A percentile compares a stretch with the other conserved stretches of the same genome.
Evolutionary conservation across 2,329 filamentous ascomycete species (phyloP).

Genomic region (Monosporascus sp.): DNA sequence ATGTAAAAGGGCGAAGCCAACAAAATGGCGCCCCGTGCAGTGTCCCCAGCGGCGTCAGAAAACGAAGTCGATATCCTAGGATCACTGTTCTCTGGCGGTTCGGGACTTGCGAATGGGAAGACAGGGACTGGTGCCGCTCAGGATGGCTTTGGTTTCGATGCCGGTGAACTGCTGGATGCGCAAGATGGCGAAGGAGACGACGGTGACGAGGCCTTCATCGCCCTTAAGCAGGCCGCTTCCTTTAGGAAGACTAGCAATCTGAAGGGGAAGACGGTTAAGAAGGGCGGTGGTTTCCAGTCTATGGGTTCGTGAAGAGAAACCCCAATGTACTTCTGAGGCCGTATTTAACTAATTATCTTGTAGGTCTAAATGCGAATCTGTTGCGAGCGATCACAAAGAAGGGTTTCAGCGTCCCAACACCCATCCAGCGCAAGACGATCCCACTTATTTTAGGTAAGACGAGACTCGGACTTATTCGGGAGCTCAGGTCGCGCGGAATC

Average conservation of each 20-base stretch:
- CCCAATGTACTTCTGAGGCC: neutral
- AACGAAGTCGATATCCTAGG: constrained; percentile 86
- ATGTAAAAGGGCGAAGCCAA: neutral
- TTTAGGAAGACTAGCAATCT: constrained; percentile 80
- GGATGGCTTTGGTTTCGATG: constrained; percentile 47
- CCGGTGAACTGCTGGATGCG: constrained; percentile 57
- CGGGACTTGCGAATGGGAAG: constrained; percentile 42
- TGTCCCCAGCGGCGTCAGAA: constrained; percentile 81
- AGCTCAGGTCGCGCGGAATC: neutral
- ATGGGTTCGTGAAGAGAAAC: constrained; percentile 57
- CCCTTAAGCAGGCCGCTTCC: constrained; percentile 76
- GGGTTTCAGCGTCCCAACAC: constrained; percentile 92
- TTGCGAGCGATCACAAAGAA: constrained; percentile 89
- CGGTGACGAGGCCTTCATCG: constrained; percentile 85
- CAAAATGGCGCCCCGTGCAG: constrained; percentile 65
- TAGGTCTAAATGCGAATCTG: constrained; percentile 72
- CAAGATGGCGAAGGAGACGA: constrained; percentile 51
- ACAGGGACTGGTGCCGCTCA: constrained; percentile 29
- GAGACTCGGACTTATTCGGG: neutral
- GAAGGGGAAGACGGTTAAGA: constrained; percentile 83
- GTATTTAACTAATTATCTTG: constrained; percentile 6
- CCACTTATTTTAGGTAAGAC: constrained; percentile 58
- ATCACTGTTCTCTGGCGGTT: constrained; percentile 63
- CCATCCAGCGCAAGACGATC: constrained; percentile 95
- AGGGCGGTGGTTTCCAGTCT: constrained; percentile 92